phyloP scores from a whole-genome alignment of 148 eudicot genomes.

The Rhododendron simsii region DNA sequence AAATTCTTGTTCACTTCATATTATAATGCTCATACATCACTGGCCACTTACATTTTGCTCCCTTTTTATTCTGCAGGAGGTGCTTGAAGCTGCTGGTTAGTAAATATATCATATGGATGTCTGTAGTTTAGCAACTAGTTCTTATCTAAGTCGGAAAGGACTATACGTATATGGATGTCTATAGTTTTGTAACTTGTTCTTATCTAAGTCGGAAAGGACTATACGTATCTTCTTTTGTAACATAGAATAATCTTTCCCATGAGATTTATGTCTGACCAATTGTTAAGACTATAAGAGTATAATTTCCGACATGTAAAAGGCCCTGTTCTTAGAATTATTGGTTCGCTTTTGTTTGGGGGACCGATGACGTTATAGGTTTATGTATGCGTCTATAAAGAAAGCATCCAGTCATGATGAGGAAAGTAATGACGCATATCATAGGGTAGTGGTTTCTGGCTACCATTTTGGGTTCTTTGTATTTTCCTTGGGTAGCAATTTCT shows the following conservation, averaged over 20 bases:
- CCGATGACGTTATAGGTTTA: neutral
- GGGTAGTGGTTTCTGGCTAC: neutral
- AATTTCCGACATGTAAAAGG: neutral
- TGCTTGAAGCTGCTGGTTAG: conserved; percentile 28
- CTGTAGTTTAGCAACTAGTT: neutral
- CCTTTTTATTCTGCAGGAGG: conserved; percentile 24
- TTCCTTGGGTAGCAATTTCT: neutral
- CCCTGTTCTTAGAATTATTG: neutral
- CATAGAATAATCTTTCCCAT: neutral
- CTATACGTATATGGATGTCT: neutral
- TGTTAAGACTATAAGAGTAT: neutral
- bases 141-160: neutral
- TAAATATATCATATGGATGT: neutral
- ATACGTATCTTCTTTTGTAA: neutral
- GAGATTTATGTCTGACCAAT: neutral
- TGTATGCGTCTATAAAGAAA: neutral
- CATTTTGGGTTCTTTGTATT: neutral
- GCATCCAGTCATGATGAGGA: neutral
- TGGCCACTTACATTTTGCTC: conserved; percentile 3
- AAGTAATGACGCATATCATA: neutral
- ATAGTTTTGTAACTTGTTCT: neutral
- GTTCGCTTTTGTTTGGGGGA: neutral
- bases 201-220: neutral
- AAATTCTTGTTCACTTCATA: neutral
- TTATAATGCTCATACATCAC: neutral